A percentile compares a stretch with the other conserved stretches of the same genome.
phyloP scores from a whole-genome alignment of 495 filamentous ascomycete genomes.

The Aspergillus campestris region DNA sequence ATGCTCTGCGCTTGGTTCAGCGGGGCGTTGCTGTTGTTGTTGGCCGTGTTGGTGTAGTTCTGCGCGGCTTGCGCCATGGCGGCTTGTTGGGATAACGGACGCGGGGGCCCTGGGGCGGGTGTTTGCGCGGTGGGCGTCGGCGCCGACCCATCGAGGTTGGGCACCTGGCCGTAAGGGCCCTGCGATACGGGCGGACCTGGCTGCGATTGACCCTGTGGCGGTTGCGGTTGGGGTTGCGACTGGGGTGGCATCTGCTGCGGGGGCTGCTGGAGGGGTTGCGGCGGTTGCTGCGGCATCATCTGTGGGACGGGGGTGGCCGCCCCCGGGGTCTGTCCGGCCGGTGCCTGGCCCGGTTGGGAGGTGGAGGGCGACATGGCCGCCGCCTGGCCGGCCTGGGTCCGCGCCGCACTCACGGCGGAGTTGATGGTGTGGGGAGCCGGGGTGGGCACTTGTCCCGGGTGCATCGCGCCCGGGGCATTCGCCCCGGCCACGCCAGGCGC shows the following conservation, averaged over 20 bases:
- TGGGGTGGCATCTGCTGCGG: constrained; percentile 37
- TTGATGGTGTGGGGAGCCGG: constrained; percentile 45
- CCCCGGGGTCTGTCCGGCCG: constrained; percentile 26
- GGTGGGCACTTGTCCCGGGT: constrained; percentile 30
- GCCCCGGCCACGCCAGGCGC: constrained; percentile 15
- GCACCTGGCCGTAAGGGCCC: constrained; percentile 28
- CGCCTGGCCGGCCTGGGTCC: constrained; percentile 34
- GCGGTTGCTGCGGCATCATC: constrained; percentile 38
- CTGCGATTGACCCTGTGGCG: constrained; percentile 12
- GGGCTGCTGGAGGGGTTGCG: constrained; percentile 23
- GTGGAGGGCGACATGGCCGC: constrained; percentile 32
- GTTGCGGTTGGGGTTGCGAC: constrained; percentile 33
- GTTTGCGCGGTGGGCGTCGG: constrained; percentile 37
- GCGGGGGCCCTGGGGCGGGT: constrained; percentile 43
- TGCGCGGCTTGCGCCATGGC: constrained; percentile 53
- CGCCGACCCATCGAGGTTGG: constrained; percentile 26
- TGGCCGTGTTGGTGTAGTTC: constrained; percentile 41
- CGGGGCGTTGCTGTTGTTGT: constrained; percentile 24
- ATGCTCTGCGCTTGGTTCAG: constrained; percentile 27
- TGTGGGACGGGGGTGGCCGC: constrained; percentile 10
- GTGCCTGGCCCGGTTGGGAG: constrained; percentile 29
- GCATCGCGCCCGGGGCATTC: constrained; percentile 18
- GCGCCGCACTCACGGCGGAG: constrained; percentile 44
- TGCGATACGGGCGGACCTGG: constrained; percentile 33
- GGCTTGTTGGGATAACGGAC: constrained; percentile 53